Conservation (phyloP, 768 basidiomycete genomes). For the Mycena haematopus region DNA sequence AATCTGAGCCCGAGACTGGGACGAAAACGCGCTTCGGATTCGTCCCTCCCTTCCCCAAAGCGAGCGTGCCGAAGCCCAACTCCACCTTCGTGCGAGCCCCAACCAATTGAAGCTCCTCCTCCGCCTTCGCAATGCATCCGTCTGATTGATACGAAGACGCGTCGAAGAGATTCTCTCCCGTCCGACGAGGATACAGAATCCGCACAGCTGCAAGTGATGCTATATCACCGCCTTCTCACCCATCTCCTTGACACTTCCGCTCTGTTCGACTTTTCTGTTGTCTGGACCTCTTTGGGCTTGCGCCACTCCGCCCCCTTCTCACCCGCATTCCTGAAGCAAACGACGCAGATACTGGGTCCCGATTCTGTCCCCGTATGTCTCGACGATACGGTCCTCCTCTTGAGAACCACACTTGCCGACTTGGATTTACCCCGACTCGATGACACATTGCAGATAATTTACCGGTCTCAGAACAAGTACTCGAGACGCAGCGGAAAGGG, state of each 20-base stretch:
- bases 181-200: slow-evolving; percentile 61
- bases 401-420: slow-evolving; percentile 3
- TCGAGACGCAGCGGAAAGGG: slow-evolving; percentile 28
- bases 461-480: slow-evolving; percentile 49
- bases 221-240: slow-evolving; percentile 73
- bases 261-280: slow-evolving; percentile 55
- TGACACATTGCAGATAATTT: slow-evolving; percentile 46
- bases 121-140: slow-evolving; percentile 39
- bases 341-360: not conserved
- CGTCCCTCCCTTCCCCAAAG: slow-evolving; percentile 21
- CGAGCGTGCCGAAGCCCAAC: slow-evolving; percentile 8
- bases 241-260: slow-evolving; percentile 50
- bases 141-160: slow-evolving; percentile 76
- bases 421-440: slow-evolving; percentile 33
- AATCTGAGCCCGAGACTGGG: slow-evolving; percentile 6
- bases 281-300: slow-evolving; percentile 59
- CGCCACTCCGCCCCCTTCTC: slow-evolving; percentile 56
- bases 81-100: slow-evolving; percentile 8
- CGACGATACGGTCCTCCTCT: slow-evolving; percentile 34
- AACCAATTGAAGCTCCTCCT: not conserved
- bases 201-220: slow-evolving; percentile 76
- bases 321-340: slow-evolving; percentile 50
- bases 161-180: slow-evolving; percentile 56
- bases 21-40: slow-evolving; percentile 34
- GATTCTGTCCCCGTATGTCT: slow-evolving; percentile 38